Evolutionary conservation across 306 rosid species (phyloP).

Genomic region (Trichosanthes cucumerina): DNA sequence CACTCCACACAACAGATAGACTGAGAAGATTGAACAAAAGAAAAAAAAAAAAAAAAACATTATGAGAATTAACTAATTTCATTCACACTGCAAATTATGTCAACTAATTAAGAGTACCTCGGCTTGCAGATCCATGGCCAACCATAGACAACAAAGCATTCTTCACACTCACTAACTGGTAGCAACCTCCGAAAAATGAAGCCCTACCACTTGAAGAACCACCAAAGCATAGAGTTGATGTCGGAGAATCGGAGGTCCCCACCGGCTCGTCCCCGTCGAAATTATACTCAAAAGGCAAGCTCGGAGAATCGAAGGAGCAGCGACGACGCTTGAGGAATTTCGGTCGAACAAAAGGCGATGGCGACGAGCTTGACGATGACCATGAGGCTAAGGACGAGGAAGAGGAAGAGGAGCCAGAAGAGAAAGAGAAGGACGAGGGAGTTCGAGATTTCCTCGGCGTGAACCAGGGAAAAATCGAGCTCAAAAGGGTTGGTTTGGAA

Average conservation of each 20-base stretch:
- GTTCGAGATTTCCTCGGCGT: slow-evolving; percentile 5
- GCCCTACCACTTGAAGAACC: neutral
- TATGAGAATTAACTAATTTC: neutral
- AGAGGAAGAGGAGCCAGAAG: slow-evolving; percentile 9
- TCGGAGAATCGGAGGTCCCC: neutral
- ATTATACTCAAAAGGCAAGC: neutral
- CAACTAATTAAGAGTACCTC: neutral
- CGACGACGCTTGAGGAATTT: slow-evolving; percentile 2
- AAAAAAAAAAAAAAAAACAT: neutral
- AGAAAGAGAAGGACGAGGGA: neutral
- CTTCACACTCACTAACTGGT: slow-evolving; percentile 14
- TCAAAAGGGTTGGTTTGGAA: slow-evolving; percentile 12
- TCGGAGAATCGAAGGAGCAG: neutral
- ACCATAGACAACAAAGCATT: slow-evolving; percentile 9
- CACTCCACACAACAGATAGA: slow-evolving; percentile 2
- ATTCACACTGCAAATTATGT: neutral
- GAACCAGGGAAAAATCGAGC: slow-evolving; percentile 7
- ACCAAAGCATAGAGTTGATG: neutral
- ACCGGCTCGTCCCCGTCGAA: neutral
- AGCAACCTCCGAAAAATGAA: neutral
- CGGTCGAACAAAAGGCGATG: neutral
- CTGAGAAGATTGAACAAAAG: neutral
- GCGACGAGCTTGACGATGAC: slow-evolving; percentile 10
- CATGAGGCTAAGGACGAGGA: slow-evolving; percentile 7
- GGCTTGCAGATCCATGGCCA: slow-evolving; percentile 9